A percentile compares a stretch with the other conserved stretches of the same genome.
phyloP scores from a whole-genome alignment of 2,329 filamentous ascomycete genomes.

The Teratosphaeria gauchensis region DNA sequence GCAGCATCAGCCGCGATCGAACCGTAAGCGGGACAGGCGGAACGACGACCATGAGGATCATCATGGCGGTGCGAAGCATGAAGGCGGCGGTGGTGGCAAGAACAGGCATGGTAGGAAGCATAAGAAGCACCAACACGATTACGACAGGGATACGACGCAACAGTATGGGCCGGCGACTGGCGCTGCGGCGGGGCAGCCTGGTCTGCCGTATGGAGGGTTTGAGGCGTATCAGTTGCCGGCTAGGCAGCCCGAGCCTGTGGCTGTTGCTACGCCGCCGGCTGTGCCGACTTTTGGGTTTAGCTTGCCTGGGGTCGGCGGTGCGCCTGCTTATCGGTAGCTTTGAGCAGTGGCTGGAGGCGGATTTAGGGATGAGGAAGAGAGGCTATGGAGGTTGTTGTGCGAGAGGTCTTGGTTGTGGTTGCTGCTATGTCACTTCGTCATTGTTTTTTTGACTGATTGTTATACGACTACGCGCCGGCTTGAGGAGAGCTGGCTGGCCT shows the following conservation, averaged over 20 bases:
- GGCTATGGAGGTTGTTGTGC: neutral
- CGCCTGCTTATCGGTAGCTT: neutral
- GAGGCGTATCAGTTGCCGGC: constrained; percentile 7
- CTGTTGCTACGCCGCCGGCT: constrained; percentile 30
- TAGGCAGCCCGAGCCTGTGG: constrained; percentile 27
- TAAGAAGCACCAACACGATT: constrained; percentile 1
- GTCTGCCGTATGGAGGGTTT: constrained; percentile 11
- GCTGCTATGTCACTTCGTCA: neutral
- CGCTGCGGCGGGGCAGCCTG: constrained; percentile 14
- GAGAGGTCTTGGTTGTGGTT: neutral
- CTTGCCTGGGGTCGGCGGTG: constrained; percentile 1
- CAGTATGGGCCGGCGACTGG: constrained; percentile 7
- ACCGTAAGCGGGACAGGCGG: neutral
- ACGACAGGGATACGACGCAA: constrained; percentile 1
- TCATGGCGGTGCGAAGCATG: neutral
- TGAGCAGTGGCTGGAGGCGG: neutral
- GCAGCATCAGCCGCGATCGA: neutral
- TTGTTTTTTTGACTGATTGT: neutral
- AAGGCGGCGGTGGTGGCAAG: neutral
- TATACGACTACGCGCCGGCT: neutral
- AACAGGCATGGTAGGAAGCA: neutral
- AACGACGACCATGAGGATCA: neutral
- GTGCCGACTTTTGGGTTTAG: constrained; percentile 30
- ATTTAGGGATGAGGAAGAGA: no score
- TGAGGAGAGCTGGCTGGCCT: neutral